These are phyloP conservation scores for Aureobasidium sp. DNA, from an alignment of 2,329 filamentous ascomycete species.

Conservation along the genomic window DNA sequence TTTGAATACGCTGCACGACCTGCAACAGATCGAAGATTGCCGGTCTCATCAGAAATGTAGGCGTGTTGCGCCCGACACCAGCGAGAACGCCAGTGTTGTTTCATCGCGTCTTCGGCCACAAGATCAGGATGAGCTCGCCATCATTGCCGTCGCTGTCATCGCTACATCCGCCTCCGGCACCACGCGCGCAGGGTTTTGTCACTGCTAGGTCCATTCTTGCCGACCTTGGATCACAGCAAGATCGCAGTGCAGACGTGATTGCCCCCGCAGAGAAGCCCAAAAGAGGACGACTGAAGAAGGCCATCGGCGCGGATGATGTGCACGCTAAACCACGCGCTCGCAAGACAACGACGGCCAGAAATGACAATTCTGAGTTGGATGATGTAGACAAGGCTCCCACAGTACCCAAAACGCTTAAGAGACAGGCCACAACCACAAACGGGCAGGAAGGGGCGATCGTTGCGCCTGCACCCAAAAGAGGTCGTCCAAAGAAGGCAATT, in stretches of 20 bases:
- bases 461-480: not conserved
- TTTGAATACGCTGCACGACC: not conserved
- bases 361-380: not conserved
- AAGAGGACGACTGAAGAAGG: not conserved
- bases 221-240: not conserved
- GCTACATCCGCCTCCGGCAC: not conserved
- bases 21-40: not conserved
- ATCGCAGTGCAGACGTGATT: not conserved
- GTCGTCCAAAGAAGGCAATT: constrained; percentile 4
- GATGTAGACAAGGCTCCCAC: not conserved
- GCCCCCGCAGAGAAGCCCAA: not conserved
- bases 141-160: not conserved
- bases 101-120: not conserved
- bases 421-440: not conserved
- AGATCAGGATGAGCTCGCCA: constrained; percentile 11
- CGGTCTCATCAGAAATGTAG: not conserved
- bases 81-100: not conserved
- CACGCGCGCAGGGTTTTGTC: not conserved
- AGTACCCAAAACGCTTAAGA: not conserved
- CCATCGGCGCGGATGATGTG: not conserved
- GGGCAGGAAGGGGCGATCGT: not conserved
- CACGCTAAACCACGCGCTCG: not conserved
- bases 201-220: constrained; percentile 6
- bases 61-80: not conserved
- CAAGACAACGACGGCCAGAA: not conserved